Conservation (phyloP, 2,329 filamentous ascomycete genomes). For the Sporothrix pseudoabietina region DNA sequence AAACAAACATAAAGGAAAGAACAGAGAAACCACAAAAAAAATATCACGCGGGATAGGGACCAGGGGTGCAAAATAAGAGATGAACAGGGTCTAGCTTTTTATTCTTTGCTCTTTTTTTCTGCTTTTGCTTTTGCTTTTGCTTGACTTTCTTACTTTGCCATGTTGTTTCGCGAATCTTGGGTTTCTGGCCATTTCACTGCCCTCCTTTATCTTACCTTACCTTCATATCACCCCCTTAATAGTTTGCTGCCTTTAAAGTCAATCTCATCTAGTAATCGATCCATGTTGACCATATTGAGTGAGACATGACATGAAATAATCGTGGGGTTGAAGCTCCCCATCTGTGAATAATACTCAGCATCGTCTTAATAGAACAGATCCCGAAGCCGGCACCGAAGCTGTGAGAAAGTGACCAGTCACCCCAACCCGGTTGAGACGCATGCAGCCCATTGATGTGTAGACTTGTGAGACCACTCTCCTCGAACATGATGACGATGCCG, state of each 20-base stretch:
- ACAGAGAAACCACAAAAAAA: constrained; percentile 13
- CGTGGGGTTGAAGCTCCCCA: not conserved
- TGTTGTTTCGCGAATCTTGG: constrained; percentile 8
- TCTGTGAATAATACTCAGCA: not conserved
- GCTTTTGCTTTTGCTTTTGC: constrained; percentile 29
- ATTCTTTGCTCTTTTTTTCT: constrained; percentile 12
- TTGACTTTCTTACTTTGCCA: not conserved
- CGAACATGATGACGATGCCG: not conserved
- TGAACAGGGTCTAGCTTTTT: constrained; percentile 9
- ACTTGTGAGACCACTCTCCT: not conserved
- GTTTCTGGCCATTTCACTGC: constrained; percentile 16
- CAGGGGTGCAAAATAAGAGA: constrained; percentile 13
- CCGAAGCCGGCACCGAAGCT: constrained; percentile 5
- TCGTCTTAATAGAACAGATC: not conserved
- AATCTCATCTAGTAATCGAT: not conserved
- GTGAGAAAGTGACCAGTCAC: constrained; percentile 12
- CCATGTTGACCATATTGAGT: not conserved
- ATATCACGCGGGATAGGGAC: not conserved
- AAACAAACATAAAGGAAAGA: not conserved
- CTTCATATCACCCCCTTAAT: constrained; percentile 25
- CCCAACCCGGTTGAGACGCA: not conserved
- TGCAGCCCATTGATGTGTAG: not conserved
- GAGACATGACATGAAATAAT: too few species aligned
- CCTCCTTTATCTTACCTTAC: not conserved
- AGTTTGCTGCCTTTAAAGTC: constrained; percentile 18